Evolutionary conservation across 768 basidiomycete species (phyloP), one percentile per base, ranked within the genome.

Genomic region (Postia placenta): DNA sequence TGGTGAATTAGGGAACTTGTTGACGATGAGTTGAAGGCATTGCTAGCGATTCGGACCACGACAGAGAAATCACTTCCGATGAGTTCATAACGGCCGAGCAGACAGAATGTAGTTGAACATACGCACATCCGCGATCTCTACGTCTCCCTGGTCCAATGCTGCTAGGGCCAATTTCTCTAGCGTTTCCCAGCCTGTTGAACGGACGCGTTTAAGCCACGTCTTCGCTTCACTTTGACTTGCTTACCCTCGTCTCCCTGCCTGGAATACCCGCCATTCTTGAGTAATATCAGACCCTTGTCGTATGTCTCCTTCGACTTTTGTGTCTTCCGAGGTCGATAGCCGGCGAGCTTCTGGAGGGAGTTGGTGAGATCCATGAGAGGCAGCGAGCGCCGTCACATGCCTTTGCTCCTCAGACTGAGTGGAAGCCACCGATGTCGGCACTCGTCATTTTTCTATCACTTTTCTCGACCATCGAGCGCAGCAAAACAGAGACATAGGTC

Each of bases 131-230:
- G 91, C 87, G 26, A 90, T 68, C 43, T 87, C 82, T 22, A 81
- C 51, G 45, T 82, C 71, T 23, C 85, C 88, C 11, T 85, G 69
- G 56, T 94, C 90, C 44, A 92, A 69, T 3, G 92, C 76, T 2
- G 92, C 88, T 42, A 90, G 65, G 2, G 81, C 75, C 2, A 92
- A 72, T 58, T 92, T 89, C 59, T 95, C 93, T 6, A 90, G 65
- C 53, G 88, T 83, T 11, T 76, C 74, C 89, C 88, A 92, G 25
- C 74, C 92, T 92, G 57, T 14, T 9, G 3, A 28, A 5, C 11
- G 7, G n/a, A 24, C 36, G 19, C 14, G 35, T 5, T 14, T 26
- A 19, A 28, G 14, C 39, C 14, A n/a, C n/a, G 23, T 14, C 26
- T 14, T 3, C 24, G 7, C 23, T 11, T 17, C 3, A 19, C 12